Evolutionary conservation across 2,329 filamentous ascomycete species (phyloP), one percentile per base, ranked within the genome.

Genomic region (Mycosphaerella sp.): DNA sequence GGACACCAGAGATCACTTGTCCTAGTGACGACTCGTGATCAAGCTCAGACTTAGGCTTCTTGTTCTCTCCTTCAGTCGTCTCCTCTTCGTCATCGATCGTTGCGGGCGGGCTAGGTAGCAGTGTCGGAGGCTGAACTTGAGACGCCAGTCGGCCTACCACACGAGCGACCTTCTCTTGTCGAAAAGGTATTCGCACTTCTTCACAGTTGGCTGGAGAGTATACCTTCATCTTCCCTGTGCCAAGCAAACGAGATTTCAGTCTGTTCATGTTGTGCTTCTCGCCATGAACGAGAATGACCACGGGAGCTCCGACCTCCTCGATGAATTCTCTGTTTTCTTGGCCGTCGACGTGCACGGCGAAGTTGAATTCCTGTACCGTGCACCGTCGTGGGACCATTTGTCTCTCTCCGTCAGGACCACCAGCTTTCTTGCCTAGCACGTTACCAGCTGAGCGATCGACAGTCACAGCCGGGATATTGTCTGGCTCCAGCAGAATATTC

Each of bases 241-340:
- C 92, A 3, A 97, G 81, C 1, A 98, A 79, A 68, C 95, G 95
- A 2, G 91, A 96, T 70, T 95, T 95, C 29, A 98, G 77, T 51
- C 93, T 85, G 80, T 93, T 95, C 90, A 97, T 97, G 68, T 97
- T 95, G 69, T 95, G 89, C 65, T 93, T 90, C 69, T 98, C 93
- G 53, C 93, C 93, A 63, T 98, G 93, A 2, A 98, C 93, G 32
- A 98, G 81, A 56, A 98, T 96, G 64, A 98, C 92, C 23, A 96
- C 91, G 12, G 91, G 90, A 2, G 93, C 90, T 31, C 80, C 83
- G 41, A 97, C 87, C 70, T 96, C 89, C 66, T 97, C 92, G 56
- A 98, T 96, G 66, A 98, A 98, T 62, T 95, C 91, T 56, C 89
- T 82, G 66, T 98, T 98, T 71, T 98, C 92, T 6, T 87, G 86